Evolutionary conservation across 768 basidiomycete species (phyloP).

Genomic region (Cystofilobasidium capitatum): DNA sequence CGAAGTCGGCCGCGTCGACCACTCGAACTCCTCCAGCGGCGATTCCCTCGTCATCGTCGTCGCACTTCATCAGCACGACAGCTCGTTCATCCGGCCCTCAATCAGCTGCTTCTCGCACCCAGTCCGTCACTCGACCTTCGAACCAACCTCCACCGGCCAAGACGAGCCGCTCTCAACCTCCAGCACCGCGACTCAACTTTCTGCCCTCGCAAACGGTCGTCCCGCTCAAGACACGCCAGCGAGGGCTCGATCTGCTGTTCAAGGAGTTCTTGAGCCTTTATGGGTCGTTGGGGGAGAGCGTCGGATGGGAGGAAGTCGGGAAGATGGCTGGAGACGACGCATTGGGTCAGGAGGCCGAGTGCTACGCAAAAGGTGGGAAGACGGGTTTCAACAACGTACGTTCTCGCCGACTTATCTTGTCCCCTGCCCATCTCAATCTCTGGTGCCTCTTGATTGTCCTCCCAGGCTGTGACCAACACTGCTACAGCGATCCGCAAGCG

Average conservation of each 20-base stretch:
- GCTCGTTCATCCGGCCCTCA: not conserved
- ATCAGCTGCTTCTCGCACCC: not conserved
- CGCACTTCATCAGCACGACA: not conserved
- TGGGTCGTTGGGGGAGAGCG: slow-evolving; percentile 47
- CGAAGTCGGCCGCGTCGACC: not conserved
- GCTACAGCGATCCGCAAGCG: slow-evolving; percentile 51
- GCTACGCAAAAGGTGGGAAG: slow-evolving; percentile 65
- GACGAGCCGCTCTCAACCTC: not conserved
- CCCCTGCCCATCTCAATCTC: not conserved
- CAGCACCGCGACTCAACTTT: slow-evolving; percentile 43
- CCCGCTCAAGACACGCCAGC: slow-evolving; percentile 54
- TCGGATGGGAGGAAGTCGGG: not conserved
- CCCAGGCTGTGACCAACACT: slow-evolving; percentile 48
- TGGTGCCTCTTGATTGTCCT: slow-evolving; percentile 16
- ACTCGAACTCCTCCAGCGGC: not conserved
- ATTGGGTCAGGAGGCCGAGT: slow-evolving; percentile 66
- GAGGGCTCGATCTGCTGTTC: slow-evolving; percentile 59
- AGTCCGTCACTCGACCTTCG: not conserved
- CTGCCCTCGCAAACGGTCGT: slow-evolving; percentile 62
- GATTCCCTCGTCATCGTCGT: not conserved
- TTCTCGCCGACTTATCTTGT: not conserved
- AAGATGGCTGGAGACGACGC: slow-evolving; percentile 53
- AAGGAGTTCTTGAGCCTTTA: slow-evolving; percentile 66
- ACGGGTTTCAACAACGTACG: slow-evolving; percentile 73
- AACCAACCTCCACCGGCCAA: not conserved